A percentile compares a stretch with the other conserved stretches of the same genome.
Evolutionary conservation across 805 yeast genomes (phyloP).

Genomic region (Cyberlindnera mississippiensis): DNA sequence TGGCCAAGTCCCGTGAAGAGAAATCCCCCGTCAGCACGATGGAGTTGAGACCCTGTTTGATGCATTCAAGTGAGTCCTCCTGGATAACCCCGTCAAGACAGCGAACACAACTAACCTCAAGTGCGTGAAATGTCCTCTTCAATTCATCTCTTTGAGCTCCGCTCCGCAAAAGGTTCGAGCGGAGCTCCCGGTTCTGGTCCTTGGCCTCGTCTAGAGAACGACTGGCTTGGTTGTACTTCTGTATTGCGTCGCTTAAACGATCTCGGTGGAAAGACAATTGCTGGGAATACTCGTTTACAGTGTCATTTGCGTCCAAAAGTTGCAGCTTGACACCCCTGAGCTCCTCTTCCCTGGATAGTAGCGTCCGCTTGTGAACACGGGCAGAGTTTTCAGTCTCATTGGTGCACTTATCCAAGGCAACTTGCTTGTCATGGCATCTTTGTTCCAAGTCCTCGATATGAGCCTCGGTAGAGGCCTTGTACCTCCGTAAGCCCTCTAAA

Average conservation of each 20-base stretch:
- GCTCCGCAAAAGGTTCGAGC: slow-evolving; percentile 7
- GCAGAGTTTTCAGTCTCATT: background rate
- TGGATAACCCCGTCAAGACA: slow-evolving; percentile 14
- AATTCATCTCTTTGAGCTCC: slow-evolving; percentile 12
- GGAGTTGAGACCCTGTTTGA: slow-evolving; percentile 11
- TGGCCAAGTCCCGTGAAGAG: slow-evolving; percentile 4
- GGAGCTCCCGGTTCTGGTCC: slow-evolving; percentile 8
- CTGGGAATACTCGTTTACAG: slow-evolving; percentile 8
- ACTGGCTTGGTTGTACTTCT: slow-evolving; percentile 7
- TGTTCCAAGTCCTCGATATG: background rate
- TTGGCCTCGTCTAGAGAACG: slow-evolving; percentile 6
- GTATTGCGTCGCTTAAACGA: slow-evolving; percentile 9
- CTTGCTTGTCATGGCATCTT: slow-evolving; percentile 1
- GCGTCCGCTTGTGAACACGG: background rate
- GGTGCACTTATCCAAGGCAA: background rate
- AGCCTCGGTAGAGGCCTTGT: background rate
- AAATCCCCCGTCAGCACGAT: slow-evolving; percentile 4
- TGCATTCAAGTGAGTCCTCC: slow-evolving; percentile 12
- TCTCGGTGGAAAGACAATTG: slow-evolving; percentile 8
- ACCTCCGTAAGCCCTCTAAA: background rate
- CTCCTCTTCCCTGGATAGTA: slow-evolving; percentile 4
- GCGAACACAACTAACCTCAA: slow-evolving; percentile 14
- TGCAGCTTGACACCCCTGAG: background rate
- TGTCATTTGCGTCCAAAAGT: slow-evolving; percentile 9
- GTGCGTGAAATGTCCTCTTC: slow-evolving; percentile 10